Evolutionary conservation across 176 grass and related monocot species (phyloP), one percentile per base, ranked within the genome.

Genomic region (Alopecurus myosuroides): DNA sequence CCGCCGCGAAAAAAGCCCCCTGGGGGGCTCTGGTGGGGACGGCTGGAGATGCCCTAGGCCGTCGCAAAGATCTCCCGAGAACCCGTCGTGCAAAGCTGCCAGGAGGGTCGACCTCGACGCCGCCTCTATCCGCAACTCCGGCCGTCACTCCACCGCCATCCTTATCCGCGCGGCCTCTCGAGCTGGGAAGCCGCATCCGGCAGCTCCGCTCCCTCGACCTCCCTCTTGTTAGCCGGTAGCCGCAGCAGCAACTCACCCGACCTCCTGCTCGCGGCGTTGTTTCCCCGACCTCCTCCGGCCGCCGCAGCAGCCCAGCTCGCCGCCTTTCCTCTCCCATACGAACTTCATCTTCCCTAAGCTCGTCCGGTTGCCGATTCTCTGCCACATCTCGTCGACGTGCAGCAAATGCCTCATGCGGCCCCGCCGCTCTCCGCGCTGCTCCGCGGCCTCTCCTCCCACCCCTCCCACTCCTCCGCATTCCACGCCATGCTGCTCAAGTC

Each of bases 401-500:
- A 69, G 26, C 25, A 30, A 35, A 79, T 55, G 70, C 23, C 10
- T 8, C 49, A 40, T 41, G 14, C 28, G 48, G 11, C 28, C 1
- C 12, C 70, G 55, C 53, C 81, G 40, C 82, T 84, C 22, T 34
- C 82, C 13, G 41, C 70, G 13, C 70, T 84, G 41, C 82, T 84
- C 82, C 82, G 82, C 26, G 14, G 41, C 40, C 82, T 76, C 56
- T 76, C 55, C 71, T 64, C 82, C 40, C 82, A 19, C 22, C 82
- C 82, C 13, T 46, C 82, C 70, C 26, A 75, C 20, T 76, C 41
- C 41, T 30, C 70, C 4, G 56, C 7, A 7, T n/a, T 76, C 20
- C 70, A 84, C 22, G 70, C 70, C 22, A 7, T 39, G 9, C 53
- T 91, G 61, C 77, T 94, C 74, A 94, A 94, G 70, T 70, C 87